phyloP scores from a whole-genome alignment of 2,329 filamentous ascomycete genomes.

The Trichoderma atrobrunneum region DNA sequence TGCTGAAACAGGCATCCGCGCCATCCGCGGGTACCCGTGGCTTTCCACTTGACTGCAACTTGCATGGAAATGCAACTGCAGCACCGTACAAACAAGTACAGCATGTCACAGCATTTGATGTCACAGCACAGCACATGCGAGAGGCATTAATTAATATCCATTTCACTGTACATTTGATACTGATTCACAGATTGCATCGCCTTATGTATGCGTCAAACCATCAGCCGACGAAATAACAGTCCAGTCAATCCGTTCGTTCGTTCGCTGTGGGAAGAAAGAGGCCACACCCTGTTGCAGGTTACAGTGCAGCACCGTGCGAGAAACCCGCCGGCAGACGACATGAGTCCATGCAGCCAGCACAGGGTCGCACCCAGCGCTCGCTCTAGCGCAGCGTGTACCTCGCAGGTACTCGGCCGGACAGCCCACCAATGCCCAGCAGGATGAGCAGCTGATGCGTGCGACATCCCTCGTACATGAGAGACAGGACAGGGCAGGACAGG shows the following conservation, averaged over 20 bases:
- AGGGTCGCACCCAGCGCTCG: constrained; percentile 10
- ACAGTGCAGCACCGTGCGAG: constrained; percentile 15
- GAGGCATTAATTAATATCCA: background rate
- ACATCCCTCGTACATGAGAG: constrained; percentile 3
- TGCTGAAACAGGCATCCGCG: background rate
- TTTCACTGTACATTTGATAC: background rate
- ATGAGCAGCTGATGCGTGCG: constrained; percentile 15
- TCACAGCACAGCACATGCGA: background rate
- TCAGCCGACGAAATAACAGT: background rate
- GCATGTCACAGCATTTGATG: background rate
- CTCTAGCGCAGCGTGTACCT: background rate
- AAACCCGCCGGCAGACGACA: background rate
- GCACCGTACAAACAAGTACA: background rate
- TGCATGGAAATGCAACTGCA: background rate
- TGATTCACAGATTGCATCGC: background rate
- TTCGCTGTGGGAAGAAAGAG: background rate
- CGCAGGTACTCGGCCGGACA: background rate
- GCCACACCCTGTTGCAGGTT: constrained; percentile 16
- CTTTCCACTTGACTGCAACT: constrained; percentile 2
- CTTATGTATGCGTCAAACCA: background rate
- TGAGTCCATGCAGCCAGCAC: background rate
- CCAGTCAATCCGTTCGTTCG: background rate
- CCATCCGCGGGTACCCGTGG: constrained; percentile 16
- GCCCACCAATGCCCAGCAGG: background rate
- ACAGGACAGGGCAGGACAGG: background rate